These are phyloP conservation scores for Urochloa ruziziensis DNA, from an alignment of 176 grass and related monocot species.

Conservation along the genomic window DNA sequence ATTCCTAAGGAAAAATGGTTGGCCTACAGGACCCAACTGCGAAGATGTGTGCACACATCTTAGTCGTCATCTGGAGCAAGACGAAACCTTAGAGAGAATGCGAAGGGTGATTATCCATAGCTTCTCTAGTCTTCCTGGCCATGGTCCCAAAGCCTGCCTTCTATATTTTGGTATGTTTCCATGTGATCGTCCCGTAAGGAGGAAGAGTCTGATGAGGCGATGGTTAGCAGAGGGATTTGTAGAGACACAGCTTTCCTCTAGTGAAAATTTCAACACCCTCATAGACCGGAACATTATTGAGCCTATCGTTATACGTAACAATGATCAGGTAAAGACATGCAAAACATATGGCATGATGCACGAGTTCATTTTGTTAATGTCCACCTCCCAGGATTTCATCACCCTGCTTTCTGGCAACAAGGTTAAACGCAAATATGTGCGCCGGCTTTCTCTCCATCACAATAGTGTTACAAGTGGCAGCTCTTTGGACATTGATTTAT, in stretches of 20 bases:
- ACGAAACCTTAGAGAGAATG: background rate
- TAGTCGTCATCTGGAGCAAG: background rate
- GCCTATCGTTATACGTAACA: background rate
- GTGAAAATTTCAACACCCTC: background rate
- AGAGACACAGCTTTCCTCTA: too few species aligned
- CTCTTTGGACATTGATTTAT: background rate
- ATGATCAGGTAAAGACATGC: slow-evolving; percentile 5
- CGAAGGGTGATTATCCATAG: background rate
- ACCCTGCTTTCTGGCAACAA: background rate
- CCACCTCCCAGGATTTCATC: background rate
- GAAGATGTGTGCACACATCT: background rate
- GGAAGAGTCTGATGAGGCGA: background rate
- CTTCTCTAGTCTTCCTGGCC: background rate
- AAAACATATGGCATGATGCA: slow-evolving; percentile 24
- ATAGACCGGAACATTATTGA: slow-evolving; percentile 28
- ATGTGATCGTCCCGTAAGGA: background rate
- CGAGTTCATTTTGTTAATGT: slow-evolving; percentile 14
- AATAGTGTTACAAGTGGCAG: background rate
- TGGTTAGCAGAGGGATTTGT: slow-evolving; percentile 23
- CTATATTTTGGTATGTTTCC: background rate
- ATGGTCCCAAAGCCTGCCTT: background rate
- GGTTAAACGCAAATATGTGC: background rate
- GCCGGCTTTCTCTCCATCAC: slow-evolving; percentile 9
- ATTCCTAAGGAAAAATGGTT: background rate
- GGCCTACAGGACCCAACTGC: background rate